Base-by-base conservation (phyloP, 2,329 filamentous ascomycete species). In the Epicoccum sorghinum region DNA sequence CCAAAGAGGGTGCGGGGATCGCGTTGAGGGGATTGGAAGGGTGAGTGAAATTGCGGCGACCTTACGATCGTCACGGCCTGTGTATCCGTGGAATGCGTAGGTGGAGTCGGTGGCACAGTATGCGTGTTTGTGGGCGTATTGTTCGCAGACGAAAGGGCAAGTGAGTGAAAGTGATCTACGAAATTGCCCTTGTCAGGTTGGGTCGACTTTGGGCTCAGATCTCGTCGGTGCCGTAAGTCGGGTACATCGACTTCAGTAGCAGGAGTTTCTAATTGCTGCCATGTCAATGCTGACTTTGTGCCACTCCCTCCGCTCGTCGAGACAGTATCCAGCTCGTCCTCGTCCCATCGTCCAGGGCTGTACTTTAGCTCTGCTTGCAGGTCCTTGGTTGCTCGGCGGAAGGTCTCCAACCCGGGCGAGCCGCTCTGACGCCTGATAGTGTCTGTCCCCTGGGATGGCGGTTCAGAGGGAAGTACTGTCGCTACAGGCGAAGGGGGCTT, bases 1-100 rank as follows among this genome's bases (percentile, higher is more conserved):
- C 52, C 52, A 18, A 55, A 55, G 2, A 50, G 42, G 0, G 14
- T 12, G 13, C 52, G 46, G 27, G 52, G 52, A 27, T 55, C 52
- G 22, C 36, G 30, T 13, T 36, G 14, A 2, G 36, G 25, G 12
- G 41, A 36, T 23, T 39, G 43, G 12, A 37, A 12, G n/a, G 40
- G 47, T 4, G 41, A 52, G 18, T 13, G 27, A n/a, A 38, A 23
- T 23, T 39, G 44, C 27, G 18, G 18, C 3, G 23, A 14, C 18
- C n/a, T 44, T 22, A 9, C 12, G 29, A 45, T 42, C 10, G 23
- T 13, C 3, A 41, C 41, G 7, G 36, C 37, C 29, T 32, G 29
- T 14, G 23, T 37, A 4, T n/a, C 23, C 6, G 42, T 37, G 12
- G 37, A 32, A 3, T n/a, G n/a, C n/a, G 49, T 9, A 23, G 23